These are phyloP conservation scores for Yarrowia galli DNA, from an alignment of 1,139 yeast genomes.

Conservation along the genomic window DNA sequence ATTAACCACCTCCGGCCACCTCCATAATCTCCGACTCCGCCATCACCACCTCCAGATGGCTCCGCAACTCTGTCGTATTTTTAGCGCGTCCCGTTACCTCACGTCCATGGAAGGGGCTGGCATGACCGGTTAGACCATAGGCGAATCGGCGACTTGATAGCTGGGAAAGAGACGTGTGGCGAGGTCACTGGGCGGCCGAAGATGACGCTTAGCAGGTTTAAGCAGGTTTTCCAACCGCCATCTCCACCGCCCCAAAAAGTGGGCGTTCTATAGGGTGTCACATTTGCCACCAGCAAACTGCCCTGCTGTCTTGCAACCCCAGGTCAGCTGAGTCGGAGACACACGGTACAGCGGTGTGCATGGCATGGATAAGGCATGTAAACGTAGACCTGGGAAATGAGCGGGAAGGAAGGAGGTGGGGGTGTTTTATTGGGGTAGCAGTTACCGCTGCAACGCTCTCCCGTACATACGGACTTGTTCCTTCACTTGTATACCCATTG, in stretches of 20 bases:
- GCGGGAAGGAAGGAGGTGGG: too few relatives aligned
- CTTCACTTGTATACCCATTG: too few relatives aligned
- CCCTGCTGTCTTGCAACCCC: too few relatives aligned
- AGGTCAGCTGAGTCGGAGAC: background rate
- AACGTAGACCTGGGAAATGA: background rate
- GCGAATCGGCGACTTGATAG: background rate
- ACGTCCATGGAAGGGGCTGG: background rate
- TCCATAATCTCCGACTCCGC: too few relatives aligned
- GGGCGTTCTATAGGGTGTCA: background rate
- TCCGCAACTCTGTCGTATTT: background rate
- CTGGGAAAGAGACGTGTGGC: background rate
- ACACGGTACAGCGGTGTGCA: slow-evolving; percentile 8
- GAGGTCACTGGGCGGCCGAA: background rate
- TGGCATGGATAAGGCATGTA: slow-evolving; percentile 31
- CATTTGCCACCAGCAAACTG: too few relatives aligned
- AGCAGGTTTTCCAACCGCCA: too few relatives aligned
- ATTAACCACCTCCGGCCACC: too few relatives aligned
- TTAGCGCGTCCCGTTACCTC: background rate
- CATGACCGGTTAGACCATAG: background rate
- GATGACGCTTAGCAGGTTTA: background rate
- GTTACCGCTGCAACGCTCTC: too few relatives aligned
- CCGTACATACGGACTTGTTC: too few relatives aligned
- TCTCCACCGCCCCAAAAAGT: too few relatives aligned
- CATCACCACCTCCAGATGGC: too few relatives aligned
- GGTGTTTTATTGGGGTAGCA: too few relatives aligned